Evolutionary conservation across 805 yeast species (phyloP), one percentile per base, ranked within the genome.

Genomic region (Lachancea thermotolerans): DNA sequence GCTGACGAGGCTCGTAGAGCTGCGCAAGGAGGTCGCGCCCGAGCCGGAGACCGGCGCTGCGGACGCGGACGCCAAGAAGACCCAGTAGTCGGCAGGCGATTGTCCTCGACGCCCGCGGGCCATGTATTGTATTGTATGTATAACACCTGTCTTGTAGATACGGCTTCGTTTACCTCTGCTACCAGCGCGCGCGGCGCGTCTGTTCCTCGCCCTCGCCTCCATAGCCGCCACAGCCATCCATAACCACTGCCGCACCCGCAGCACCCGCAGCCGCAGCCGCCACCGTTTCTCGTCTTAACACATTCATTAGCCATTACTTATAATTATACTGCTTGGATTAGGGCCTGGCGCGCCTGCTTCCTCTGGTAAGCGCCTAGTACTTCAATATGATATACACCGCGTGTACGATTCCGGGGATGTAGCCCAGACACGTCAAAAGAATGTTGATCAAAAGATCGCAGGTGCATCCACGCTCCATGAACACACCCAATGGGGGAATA

Each of bases 351-450:
- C 25, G 6, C 25, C 25, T 21, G 25, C 25, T 21, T 21, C 7
- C 25, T 21, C 7, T 7, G 39, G 9, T 39, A 15, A 35, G 8
- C 32, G 30, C 39, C 39, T 46, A 62, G 32, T 56, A 53, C 49
- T 48, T 56, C 41, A 47, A 52, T 35, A 79, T 77, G 44, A 79
- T 65, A 56, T 75, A 79, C 38, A 79, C 61, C 4, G 84, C 82
- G 51, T 79, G 83, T 42, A 79, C 65, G 41, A 79, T 76, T 55
- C 84, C 89, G 8, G 91, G 91, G 59, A 83, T 73, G 67, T 78
- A 83, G 47, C 88, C 90, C 41, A 82, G 71, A 44, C 78, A 60
- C 35, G 87, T 80, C 61, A 83, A 73, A 38, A 82, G 48, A 50
- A 81, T 67, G 67, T 81, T 81, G 59, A 64, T 29, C 56, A 66